Conservation (phyloP, 345 rosid genomes). For the Carallia pectinifolia region DNA sequence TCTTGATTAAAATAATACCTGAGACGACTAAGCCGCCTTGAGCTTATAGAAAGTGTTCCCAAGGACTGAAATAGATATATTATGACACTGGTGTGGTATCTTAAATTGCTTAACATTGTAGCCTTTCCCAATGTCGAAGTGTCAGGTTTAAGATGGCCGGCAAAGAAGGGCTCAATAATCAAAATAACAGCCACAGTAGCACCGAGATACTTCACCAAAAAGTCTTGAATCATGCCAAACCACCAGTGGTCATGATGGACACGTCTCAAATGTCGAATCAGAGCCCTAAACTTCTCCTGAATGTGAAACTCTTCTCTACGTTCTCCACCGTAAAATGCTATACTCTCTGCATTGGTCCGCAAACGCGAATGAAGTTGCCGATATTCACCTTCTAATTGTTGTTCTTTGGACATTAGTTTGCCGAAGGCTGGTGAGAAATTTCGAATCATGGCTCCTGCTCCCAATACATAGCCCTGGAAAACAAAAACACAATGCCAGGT, state of each 20-base stretch:
- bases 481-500: slow-evolving; percentile 14
- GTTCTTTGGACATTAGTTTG: slow-evolving; percentile 87
- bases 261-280: slow-evolving; percentile 62
- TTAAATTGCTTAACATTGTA: slow-evolving; percentile 93
- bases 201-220: slow-evolving; percentile 90
- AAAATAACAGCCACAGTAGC: slow-evolving; percentile 93
- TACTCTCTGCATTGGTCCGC: slow-evolving; percentile 97
- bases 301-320: slow-evolving; percentile 84
- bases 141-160: slow-evolving; percentile 91
- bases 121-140: slow-evolving; percentile 92
- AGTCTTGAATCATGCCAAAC: slow-evolving; percentile 99
- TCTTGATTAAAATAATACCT: slow-evolving; percentile 45
- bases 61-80: slow-evolving; percentile 85
- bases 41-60: slow-evolving; percentile 91
- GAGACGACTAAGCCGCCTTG: slow-evolving; percentile 88
- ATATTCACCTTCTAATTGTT: slow-evolving; percentile 97
- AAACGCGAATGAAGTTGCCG: slow-evolving; percentile 90
- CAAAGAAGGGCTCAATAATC: slow-evolving; percentile 95
- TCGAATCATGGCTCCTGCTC: slow-evolving; percentile 81
- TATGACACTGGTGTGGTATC: slow-evolving; percentile 98
- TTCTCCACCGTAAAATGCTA: slow-evolving; percentile 98
- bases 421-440: slow-evolving; percentile 97
- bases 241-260: slow-evolving; percentile 99
- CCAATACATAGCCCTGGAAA: slow-evolving; percentile 78
- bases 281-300: slow-evolving; percentile 76